Conservation (phyloP, 768 basidiomycete genomes). For the Harrya chromipes region DNA sequence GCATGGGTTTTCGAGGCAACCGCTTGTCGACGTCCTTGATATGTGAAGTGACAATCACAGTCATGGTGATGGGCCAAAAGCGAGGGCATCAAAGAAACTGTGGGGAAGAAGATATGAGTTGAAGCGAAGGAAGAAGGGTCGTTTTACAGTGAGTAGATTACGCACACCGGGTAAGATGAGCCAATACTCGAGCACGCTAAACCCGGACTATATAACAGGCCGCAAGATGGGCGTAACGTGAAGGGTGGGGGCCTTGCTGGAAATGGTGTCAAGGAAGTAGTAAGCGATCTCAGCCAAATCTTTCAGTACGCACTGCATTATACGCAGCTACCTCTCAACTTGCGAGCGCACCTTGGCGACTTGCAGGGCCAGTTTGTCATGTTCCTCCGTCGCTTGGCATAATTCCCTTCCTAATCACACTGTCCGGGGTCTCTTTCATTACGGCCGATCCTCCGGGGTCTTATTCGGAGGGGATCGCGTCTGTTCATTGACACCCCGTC, state of each 20-base stretch:
- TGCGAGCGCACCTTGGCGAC: conserved; percentile 11
- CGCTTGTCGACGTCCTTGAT: conserved; percentile 46
- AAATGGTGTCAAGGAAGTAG: conserved; percentile 8
- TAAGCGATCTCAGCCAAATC: conserved; percentile 23
- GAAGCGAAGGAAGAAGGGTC: conserved; percentile 5
- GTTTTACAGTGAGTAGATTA: conserved; percentile 21
- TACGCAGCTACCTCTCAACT: conserved; percentile 2
- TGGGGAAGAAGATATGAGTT: conserved; percentile 10
- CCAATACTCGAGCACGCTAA: conserved; percentile 2
- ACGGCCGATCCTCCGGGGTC: conserved; percentile 20
- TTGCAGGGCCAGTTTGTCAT: conserved; percentile 18
- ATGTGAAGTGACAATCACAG: conserved; percentile 12
- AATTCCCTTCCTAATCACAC: conserved; percentile 3
- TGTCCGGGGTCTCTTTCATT: conserved; percentile 21
- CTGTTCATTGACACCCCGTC: neutral
- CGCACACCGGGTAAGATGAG: conserved; percentile 16
- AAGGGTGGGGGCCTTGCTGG: neutral
- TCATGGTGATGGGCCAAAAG: conserved; percentile 22
- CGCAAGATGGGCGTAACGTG: conserved; percentile 5
- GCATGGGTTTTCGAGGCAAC: conserved; percentile 39
- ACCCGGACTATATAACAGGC: conserved; percentile 17
- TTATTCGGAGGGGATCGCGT: neutral
- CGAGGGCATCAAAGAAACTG: conserved; percentile 25
- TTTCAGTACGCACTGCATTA: conserved; percentile 17
- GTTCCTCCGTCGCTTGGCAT: conserved; percentile 14